A percentile compares a stretch with the other conserved stretches of the same genome.
phyloP scores from a whole-genome alignment of 139 green algal species.

The Helicosporidium sp. region DNA sequence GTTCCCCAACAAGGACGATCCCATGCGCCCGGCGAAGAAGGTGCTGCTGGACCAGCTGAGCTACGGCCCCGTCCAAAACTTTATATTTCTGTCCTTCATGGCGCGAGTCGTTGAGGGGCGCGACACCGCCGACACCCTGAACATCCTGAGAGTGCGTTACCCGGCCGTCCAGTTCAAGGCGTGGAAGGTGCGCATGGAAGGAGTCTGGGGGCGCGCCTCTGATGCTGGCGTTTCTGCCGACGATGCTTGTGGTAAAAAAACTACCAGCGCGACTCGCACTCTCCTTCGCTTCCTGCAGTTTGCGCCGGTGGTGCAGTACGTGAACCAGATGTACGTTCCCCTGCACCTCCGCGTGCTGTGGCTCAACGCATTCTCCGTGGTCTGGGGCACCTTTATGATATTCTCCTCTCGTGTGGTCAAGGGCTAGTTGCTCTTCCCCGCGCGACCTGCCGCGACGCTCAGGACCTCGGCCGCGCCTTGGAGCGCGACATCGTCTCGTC shows the following conservation, averaged over 20 bases:
- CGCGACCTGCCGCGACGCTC: too few relatives aligned
- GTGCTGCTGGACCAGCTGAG: background rate
- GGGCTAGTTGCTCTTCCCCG: too few relatives aligned
- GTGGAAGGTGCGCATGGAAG: background rate
- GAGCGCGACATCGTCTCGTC: too few relatives aligned
- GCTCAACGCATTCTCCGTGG: conserved; percentile 2
- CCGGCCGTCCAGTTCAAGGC: background rate
- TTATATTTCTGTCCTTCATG: background rate
- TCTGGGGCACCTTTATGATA: conserved; percentile 9
- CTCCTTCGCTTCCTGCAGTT: background rate
- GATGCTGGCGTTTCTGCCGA: background rate
- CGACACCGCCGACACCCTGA: background rate
- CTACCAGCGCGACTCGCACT: background rate
- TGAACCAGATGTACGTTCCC: conserved; percentile 8
- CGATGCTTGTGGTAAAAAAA: too few relatives aligned
- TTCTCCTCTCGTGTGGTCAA: background rate
- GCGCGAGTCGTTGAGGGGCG: background rate
- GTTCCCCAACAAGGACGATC: conserved; percentile 6
- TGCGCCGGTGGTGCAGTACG: conserved; percentile 4
- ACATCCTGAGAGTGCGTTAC: background rate
- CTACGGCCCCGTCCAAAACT: background rate
- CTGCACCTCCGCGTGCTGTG: conserved; percentile 7
- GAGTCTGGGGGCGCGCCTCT: background rate
- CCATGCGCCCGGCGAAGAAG: conserved; percentile 2
- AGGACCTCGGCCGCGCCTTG: too few relatives aligned